These are phyloP conservation scores for Globisporangium nunn DNA, from an alignment of 352 stramenopile species.

Conservation along the genomic window DNA sequence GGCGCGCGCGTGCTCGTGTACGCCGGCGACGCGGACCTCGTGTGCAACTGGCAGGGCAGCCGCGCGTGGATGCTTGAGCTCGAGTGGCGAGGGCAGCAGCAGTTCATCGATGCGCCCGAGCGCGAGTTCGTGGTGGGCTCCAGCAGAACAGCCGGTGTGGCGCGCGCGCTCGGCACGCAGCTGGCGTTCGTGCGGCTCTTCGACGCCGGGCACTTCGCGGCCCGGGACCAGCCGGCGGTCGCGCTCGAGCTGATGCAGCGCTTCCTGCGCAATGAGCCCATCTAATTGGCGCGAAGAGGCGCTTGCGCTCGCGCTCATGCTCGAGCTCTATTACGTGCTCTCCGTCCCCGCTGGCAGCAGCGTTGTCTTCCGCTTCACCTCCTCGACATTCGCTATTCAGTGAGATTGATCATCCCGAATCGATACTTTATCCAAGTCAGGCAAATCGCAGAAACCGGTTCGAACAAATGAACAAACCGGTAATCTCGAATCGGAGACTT, in stretches of 20 bases:
- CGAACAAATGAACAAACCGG: no score
- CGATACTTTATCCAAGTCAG: no score
- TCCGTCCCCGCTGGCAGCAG: no score
- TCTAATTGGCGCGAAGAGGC: neutral
- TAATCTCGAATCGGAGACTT: no score
- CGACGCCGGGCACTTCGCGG: constrained; percentile 38
- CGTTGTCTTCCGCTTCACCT: no score
- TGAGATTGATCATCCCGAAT: no score
- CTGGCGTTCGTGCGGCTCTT: constrained; percentile 40
- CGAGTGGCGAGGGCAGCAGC: constrained; percentile 81
- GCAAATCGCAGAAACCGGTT: no score
- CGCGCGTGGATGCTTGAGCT: constrained; percentile 88
- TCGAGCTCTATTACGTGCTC: no score
- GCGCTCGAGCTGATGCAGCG: constrained; percentile 29
- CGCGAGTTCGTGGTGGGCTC: constrained; percentile 12
- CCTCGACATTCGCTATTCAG: no score
- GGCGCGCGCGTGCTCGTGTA: constrained; percentile 89
- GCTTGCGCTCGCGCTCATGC: no score
- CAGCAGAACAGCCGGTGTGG: constrained; percentile 6
- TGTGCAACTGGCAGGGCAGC: constrained; percentile 95
- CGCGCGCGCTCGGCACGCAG: constrained; percentile 18
- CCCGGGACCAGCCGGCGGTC: constrained; percentile 27
- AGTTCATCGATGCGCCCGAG: constrained; percentile 60
- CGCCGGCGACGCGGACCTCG: constrained; percentile 93
- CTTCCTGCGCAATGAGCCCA: constrained; percentile 26